These are phyloP conservation scores for Cryptococcus deneoformans DNA, from an alignment of 1,284 basidiomycete genomes.

Conservation along the genomic window DNA sequence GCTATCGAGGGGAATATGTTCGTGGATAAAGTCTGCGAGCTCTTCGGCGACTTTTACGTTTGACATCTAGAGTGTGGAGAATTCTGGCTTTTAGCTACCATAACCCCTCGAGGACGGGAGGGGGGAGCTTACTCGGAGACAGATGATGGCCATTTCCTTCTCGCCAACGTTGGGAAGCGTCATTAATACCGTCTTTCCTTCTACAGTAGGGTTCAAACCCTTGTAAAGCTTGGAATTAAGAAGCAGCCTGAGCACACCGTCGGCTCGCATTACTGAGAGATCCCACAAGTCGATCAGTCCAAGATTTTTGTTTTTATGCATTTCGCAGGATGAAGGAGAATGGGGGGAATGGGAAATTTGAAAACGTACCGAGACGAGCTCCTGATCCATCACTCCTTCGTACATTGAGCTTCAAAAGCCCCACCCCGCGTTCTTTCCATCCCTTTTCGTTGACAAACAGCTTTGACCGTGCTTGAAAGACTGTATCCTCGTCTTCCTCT, in stretches of 20 bases:
- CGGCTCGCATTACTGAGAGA: slow-evolving; percentile 83
- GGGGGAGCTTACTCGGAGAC: slow-evolving; percentile 33
- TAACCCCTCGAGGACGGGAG: not conserved
- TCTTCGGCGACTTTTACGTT: slow-evolving; percentile 56
- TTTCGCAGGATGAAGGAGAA: not conserved
- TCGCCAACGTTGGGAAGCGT: slow-evolving; percentile 66
- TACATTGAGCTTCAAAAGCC: slow-evolving; percentile 76
- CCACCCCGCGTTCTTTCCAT: slow-evolving; percentile 89
- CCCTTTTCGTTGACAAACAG: slow-evolving; percentile 68
- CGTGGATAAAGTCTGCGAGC: slow-evolving; percentile 32
- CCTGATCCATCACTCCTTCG: slow-evolving; percentile 62
- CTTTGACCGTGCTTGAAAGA: slow-evolving; percentile 82
- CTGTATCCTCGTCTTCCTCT: slow-evolving; percentile 85
- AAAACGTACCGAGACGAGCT: slow-evolving; percentile 58
- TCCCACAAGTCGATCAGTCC: too few species aligned
- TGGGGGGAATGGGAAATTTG: not conserved
- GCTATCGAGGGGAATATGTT: slow-evolving; percentile 37
- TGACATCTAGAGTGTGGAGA: slow-evolving; percentile 2
- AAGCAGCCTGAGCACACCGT: slow-evolving; percentile 80
- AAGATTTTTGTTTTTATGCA: not conserved
- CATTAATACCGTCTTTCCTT: slow-evolving; percentile 76
- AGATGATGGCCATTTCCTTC: slow-evolving; percentile 61
- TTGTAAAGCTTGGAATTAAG: slow-evolving; percentile 82
- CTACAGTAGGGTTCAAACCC: slow-evolving; percentile 73
- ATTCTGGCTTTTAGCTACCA: too few species aligned